Conservation (phyloP, 2,329 filamentous ascomycete genomes). For the Ascochyta fabae region DNA sequence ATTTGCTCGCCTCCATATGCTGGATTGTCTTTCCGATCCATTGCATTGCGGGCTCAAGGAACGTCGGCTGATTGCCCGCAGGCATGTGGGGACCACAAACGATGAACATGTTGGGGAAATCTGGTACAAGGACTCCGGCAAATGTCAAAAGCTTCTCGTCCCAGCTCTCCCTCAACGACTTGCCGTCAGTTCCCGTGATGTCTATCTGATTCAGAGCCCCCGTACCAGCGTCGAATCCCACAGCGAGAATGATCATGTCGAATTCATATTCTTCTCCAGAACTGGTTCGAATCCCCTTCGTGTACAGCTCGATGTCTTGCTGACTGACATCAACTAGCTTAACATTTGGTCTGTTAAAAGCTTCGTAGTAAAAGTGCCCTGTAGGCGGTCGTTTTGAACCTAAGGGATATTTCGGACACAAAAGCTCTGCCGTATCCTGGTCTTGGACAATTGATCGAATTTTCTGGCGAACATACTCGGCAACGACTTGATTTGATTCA, state of each 20-base stretch:
- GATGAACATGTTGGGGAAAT: too few relatives aligned
- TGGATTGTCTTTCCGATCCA: too few relatives aligned
- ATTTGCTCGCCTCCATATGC: too few relatives aligned
- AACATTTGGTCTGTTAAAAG: conserved; percentile 53
- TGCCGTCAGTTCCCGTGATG: conserved; percentile 21
- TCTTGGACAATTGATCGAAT: too few relatives aligned
- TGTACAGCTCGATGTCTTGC: conserved; percentile 55
- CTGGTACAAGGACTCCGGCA: too few relatives aligned
- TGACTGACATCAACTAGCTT: conserved; percentile 51
- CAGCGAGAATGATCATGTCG: conserved; percentile 60
- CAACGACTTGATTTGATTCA: too few relatives aligned
- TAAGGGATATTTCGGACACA: conserved; percentile 49
- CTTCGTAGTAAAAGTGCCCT: conserved; percentile 47
- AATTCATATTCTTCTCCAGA: conserved; percentile 55
- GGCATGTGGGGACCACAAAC: too few relatives aligned
- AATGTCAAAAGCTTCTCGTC: too few relatives aligned
- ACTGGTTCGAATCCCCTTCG: conserved; percentile 56
- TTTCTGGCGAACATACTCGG: too few relatives aligned
- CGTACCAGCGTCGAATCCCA: conserved; percentile 51
- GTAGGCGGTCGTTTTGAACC: conserved; percentile 32
- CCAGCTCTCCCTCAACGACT: conserved; percentile 25
- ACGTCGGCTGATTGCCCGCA: too few relatives aligned
- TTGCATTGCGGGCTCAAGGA: too few relatives aligned
- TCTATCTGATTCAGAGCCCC: conserved; percentile 35
- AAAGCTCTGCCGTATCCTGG: conserved; percentile 25